phyloP scores from a whole-genome alignment of 169 alveolate species.

The Neospora caninum region DNA sequence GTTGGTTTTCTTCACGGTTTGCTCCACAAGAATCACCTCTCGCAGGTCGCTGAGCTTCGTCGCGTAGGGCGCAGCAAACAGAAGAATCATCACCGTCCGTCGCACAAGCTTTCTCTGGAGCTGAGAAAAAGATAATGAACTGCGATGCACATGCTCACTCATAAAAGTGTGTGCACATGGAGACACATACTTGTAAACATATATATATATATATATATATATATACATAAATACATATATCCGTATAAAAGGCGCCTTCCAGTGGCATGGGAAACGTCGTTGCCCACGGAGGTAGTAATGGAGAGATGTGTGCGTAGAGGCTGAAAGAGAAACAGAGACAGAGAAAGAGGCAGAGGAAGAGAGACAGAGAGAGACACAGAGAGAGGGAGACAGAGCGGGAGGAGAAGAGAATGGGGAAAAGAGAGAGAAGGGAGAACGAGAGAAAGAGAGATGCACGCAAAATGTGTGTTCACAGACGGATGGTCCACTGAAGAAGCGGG shows the following conservation, averaged over 20 bases:
- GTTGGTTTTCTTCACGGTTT: background rate
- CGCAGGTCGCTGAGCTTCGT: background rate
- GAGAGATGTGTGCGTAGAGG: background rate
- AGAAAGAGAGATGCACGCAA: background rate
- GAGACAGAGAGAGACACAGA: background rate
- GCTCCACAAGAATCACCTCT: background rate
- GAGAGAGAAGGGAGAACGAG: background rate
- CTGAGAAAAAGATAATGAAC: background rate
- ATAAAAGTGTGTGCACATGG: background rate
- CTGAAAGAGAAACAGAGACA: background rate
- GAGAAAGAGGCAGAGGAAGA: background rate
- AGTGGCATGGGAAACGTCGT: too few species aligned
- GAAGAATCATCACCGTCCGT: background rate
- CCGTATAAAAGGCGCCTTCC: background rate
- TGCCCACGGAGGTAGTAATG: too few species aligned
- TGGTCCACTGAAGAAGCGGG: too few species aligned
- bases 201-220: background rate
- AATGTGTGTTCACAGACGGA: too few species aligned
- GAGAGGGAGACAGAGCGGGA: background rate
- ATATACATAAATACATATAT: background rate
- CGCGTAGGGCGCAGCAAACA: background rate
- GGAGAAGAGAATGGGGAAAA: background rate
- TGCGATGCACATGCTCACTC: background rate
- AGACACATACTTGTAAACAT: background rate
- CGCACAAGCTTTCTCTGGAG: background rate